Base-by-base conservation (phyloP, 1,139 yeast species). In the Zygoascus meyerae region DNA sequence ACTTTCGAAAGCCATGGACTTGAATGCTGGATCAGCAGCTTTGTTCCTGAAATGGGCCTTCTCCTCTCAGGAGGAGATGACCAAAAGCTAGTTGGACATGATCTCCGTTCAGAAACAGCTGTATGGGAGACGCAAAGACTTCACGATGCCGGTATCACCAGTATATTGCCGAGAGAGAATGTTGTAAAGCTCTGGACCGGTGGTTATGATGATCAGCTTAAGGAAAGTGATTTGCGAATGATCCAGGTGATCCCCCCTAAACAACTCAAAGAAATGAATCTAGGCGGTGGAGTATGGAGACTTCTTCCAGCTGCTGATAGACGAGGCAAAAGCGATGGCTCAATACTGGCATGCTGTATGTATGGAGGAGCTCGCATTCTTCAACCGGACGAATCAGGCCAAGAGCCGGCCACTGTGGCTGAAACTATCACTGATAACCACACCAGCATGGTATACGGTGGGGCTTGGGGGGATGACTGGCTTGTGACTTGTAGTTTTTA, bases 221-320 rank as follows among this genome's bases (percentile, higher is more conserved):
- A 90, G 47, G 68, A 78, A 0, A 69, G 87, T 41, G 97, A 90
- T 63, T 61, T 87, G 39, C 68, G 95, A 49, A 73, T 78, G 53
- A 58, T 70, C 1, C 67, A 75, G n/a, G 77, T 71, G 12, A 77
- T 81, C 1, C 63, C 74, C 0, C 90, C 90, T 6, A 59, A 63
- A 44, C 68, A 68, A 1, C 53, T 62, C 5, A 62, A 69, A 17
- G 68, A 69, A 43, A 67, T 71, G 34, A 77, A 83, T 45, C 68
- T 90, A 1, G 92, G 90, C 1, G 97, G 97, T 6, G 98, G 98
- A 1, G 97, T 90, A 2, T 92, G 98, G 98, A 70, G 95, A 55
- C 71, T 92, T 48, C 68, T 81, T 2, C 95, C 95, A 2, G 70
- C 76, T 34, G 81, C 83, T 0, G 30, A 14, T 10, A 8, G 26